Evolutionary conservation across 2,329 filamentous ascomycete species (phyloP).

Genomic region (Colletotrichum kahawae): DNA sequence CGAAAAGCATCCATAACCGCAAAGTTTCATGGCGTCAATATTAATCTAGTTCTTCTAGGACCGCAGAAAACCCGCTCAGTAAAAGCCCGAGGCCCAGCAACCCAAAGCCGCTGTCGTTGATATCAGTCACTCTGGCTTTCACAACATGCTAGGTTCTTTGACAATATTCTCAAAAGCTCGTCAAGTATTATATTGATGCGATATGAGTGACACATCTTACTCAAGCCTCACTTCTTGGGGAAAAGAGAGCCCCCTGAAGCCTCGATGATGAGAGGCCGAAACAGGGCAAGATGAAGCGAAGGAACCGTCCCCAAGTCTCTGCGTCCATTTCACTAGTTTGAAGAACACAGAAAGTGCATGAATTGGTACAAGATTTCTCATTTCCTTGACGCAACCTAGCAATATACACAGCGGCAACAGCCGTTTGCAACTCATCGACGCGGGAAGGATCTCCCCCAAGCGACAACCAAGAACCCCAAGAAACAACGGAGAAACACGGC

Average conservation of each 20-base stretch:
- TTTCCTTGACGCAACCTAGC: rapidly evolving
- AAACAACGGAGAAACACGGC: neutral
- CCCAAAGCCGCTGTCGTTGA: neutral
- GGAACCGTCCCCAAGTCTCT: rapidly evolving
- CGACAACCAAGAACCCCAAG: neutral
- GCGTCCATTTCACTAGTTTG: rapidly evolving
- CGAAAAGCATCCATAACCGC: too few species aligned
- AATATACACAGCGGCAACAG: neutral
- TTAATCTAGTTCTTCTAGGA: rapidly evolving
- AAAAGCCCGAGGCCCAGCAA: too few species aligned
- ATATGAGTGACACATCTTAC: neutral
- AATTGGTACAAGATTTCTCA: rapidly evolving
- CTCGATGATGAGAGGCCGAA: neutral
- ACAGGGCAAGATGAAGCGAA: neutral
- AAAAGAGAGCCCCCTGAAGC: neutral
- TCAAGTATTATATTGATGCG: neutral
- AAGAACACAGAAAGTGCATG: neutral
- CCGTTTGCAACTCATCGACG: neutral
- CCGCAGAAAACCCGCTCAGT: too few species aligned
- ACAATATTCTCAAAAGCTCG: neutral
- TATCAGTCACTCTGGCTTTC: neutral
- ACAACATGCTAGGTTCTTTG: neutral
- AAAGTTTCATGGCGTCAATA: neutral
- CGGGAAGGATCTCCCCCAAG: neutral
- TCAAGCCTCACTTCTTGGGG: neutral